Evolutionary conservation across 2,329 filamentous ascomycete genomes (phyloP), one percentile per base, ranked within the genome.

Genomic region (Ophiognomonia clavigignenti-juglandacearum): DNA sequence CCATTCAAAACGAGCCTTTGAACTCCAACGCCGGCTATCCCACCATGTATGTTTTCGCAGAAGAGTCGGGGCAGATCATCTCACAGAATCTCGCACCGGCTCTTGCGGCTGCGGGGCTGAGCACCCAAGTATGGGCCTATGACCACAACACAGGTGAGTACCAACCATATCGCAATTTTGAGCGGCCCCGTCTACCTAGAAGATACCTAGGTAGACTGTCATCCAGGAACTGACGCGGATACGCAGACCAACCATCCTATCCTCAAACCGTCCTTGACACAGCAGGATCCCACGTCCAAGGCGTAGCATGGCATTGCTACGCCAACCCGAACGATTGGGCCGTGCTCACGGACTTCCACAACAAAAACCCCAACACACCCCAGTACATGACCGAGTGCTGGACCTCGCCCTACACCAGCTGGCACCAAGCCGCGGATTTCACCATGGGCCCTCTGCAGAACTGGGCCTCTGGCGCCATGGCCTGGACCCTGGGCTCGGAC

Each of bases 381-480:
- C 70, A 74, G 53, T 72, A 71, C 60, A 73, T 74, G 71, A 74
- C 71, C 11, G 71, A 74, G 55, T 75, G 72, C 59, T 72, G 67
- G 59, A 69, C 63, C 2, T 63, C 62, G 3, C 55, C 57, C 24
- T 52, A 53, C 14, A 68, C 62, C 6, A 57, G 62, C 13, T 69
- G 66, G 66, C 57, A 61, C 52, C 59, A 63, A 43, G 62, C 64
- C 4, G 62, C 63, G 19, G 59, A 61, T 48, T 80, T 79, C 58
- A 67, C 65, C 20, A 58, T 70, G 67, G 75, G 61, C 48, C 80
- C 62, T 59, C 73, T 64, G 34, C 70, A 71, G 60, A 71, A 74
- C 63, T 73, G 71, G 62, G 71, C 68, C 16, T 60, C 64, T 34
- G 71, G 70, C 16, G 59, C 65, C 38, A 59, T 70, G 23, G 68